Evolutionary conservation across 345 rosid species (phyloP), one percentile per base, ranked within the genome.

Genomic region (Populus alba): DNA sequence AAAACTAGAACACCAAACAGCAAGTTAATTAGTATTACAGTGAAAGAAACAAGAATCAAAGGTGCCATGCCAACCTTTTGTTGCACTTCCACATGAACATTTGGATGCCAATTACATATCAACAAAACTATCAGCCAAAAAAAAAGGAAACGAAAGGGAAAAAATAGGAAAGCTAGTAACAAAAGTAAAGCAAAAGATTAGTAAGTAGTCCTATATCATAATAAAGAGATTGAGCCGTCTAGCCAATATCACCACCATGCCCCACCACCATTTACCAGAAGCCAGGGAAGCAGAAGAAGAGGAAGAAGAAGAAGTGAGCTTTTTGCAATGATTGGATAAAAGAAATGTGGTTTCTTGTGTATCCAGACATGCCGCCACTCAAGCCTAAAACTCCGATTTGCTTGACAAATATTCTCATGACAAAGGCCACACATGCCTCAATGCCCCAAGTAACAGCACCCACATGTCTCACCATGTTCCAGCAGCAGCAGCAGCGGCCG

Each of bases 201-300:
- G 43, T 18, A 38, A 8, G 22, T 67, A 75, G n/a, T 27, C 45
- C 69, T 71, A 29, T 35, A 67, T 72, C 37, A 72, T 49, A 20
- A 51, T 11, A 66, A 65, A 76, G 73, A 81, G 88, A 86, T 83
- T 86, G 88, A 86, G 88, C 88, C 88, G 81, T 86, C 85, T 83
- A 81, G 88, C 88, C 87, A 85, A 85, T 85, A 85, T 85, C 87
- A 82, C 87, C 77, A 37, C 81, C 83, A 39, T 53, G 74, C 51
- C 71, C 70, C 77, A 41, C 20, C 68, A 68, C 55, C 74, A 78
- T 55, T 59, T 25, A 72, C 61, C 81, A 61, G 45, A 45, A 75
- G 62, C 79, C 71, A 53, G 65, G 75, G 57, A 63, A 59, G 77
- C 61, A 63, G 71, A 55, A 35, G 66, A 72, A 27, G 72, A 70